phyloP scores from a whole-genome alignment of 2,329 filamentous ascomycete species.

The Arthrobotrys sphaeroides region DNA sequence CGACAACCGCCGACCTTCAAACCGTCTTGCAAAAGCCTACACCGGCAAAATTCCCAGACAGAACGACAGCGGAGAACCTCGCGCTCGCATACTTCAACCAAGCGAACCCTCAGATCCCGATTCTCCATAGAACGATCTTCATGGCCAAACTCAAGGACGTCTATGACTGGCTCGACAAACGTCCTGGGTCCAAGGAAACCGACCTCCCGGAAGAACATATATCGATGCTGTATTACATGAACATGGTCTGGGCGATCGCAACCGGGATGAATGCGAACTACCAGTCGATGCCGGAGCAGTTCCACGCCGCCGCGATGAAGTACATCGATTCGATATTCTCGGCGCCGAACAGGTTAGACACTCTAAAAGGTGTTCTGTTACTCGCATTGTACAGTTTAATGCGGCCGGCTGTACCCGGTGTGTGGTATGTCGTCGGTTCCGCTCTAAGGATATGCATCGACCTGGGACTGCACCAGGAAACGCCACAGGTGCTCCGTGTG shows the following conservation, averaged over 20 bases:
- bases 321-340: slow-evolving; percentile 84
- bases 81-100: slow-evolving; percentile 91
- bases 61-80: slow-evolving; percentile 75
- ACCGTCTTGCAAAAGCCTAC: slow-evolving; percentile 51
- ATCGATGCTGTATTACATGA: slow-evolving; percentile 83
- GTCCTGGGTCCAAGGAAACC: slow-evolving; percentile 68
- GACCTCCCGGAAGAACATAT: slow-evolving; percentile 65
- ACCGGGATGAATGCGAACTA: slow-evolving; percentile 73
- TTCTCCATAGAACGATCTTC: slow-evolving; percentile 87
- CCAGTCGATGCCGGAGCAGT: slow-evolving; percentile 85
- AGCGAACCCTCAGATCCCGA: slow-evolving; percentile 93
- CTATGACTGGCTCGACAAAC: slow-evolving; percentile 65
- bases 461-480: slow-evolving; percentile 88
- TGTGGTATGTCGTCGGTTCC: slow-evolving; percentile 91
- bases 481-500: slow-evolving; percentile 64
- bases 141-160: slow-evolving; percentile 84
- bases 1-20: slow-evolving; percentile 52
- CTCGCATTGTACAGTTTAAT: slow-evolving; percentile 90
- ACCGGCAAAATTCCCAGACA: slow-evolving; percentile 78
- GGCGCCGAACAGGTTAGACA: slow-evolving; percentile 79
- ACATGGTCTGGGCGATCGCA: slow-evolving; percentile 97
- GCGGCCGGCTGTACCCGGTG: slow-evolving; percentile 86
- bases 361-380: slow-evolving; percentile 89
- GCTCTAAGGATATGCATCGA: slow-evolving; percentile 89
- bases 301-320: slow-evolving; percentile 91